A percentile compares a stretch with the other conserved stretches of the same genome.
phyloP scores from a whole-genome alignment of 768 basidiomycete genomes.

The Dentipellis sp. region DNA sequence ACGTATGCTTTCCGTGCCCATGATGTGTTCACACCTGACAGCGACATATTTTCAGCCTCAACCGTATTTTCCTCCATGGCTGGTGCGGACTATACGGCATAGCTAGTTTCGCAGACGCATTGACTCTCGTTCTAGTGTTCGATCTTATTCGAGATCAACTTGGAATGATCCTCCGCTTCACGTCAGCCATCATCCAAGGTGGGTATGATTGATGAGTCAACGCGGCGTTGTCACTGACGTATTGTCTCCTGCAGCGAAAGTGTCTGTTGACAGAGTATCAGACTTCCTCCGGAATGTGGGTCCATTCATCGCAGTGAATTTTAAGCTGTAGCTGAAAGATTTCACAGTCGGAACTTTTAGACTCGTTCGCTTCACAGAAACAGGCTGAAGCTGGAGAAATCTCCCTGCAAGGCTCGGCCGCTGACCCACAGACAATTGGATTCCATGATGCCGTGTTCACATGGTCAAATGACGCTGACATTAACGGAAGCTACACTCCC shows the following conservation, averaged over 20 bases:
- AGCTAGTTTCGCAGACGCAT: not conserved
- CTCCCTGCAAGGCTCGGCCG: conserved; percentile 6
- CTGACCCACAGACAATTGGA: conserved; percentile 28
- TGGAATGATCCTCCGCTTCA: not conserved
- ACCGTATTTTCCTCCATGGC: not conserved
- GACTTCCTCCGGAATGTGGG: not conserved
- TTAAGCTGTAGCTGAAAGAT: not conserved
- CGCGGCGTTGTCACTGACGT: not conserved
- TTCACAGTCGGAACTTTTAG: not conserved
- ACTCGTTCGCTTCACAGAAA: not conserved
- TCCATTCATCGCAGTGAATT: not conserved
- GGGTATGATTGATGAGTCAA: not conserved
- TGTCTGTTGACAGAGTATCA: not conserved
- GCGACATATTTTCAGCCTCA: not conserved
- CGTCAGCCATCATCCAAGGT: not conserved
- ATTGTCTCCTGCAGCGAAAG: not conserved
- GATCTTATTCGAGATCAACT: not conserved
- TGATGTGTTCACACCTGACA: not conserved
- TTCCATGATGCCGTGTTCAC: conserved; percentile 45
- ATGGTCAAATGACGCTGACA: conserved; percentile 34
- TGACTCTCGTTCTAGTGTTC: not conserved
- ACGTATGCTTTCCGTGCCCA: not conserved
- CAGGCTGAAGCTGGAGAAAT: not conserved
- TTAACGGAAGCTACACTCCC: conserved; percentile 28
- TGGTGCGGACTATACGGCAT: not conserved